Evolutionary conservation across 2,329 filamentous ascomycete species (phyloP).

Genomic region (Dactylellina leptospora): DNA sequence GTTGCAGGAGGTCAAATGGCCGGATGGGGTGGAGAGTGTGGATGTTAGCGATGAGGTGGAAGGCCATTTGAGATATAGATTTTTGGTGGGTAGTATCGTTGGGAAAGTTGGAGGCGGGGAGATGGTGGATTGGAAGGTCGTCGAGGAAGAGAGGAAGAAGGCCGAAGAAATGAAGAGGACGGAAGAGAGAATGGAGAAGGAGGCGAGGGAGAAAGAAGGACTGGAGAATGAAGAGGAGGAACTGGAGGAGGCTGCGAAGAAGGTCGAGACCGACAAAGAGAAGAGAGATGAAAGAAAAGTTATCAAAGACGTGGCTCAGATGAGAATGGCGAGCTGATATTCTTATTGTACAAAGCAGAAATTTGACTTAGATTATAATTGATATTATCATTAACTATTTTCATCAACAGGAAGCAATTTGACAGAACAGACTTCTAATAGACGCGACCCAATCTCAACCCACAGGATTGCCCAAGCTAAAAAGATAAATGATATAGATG

Average conservation of each 20-base stretch:
- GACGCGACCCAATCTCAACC: not conserved
- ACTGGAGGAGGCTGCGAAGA: slow-evolving; percentile 52
- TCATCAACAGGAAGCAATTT: not conserved
- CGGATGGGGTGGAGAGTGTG: slow-evolving; percentile 74
- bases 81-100: slow-evolving; percentile 73
- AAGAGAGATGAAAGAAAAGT: slow-evolving; percentile 41
- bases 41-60: slow-evolving; percentile 72
- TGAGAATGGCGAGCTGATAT: slow-evolving; percentile 32
- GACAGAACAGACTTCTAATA: not conserved
- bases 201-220: slow-evolving; percentile 43
- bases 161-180: slow-evolving; percentile 44
- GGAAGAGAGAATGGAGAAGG: slow-evolving; percentile 50
- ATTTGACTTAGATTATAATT: slow-evolving; percentile 5
- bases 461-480: not conserved
- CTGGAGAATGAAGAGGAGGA: slow-evolving; percentile 19
- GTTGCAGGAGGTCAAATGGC: slow-evolving; percentile 75
- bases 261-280: slow-evolving; percentile 52
- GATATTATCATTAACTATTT: slow-evolving; percentile 8
- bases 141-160: slow-evolving; percentile 59
- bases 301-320: slow-evolving; percentile 56
- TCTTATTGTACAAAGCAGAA: not conserved
- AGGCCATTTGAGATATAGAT: slow-evolving; percentile 76
- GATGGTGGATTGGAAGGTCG: slow-evolving; percentile 63
- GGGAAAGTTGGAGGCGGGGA: slow-evolving; percentile 75
- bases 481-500: slow-evolving; percentile 5